Base-by-base conservation (phyloP, 2,329 filamentous ascomycete genomes). In the Aspergillus sclerotialis region DNA sequence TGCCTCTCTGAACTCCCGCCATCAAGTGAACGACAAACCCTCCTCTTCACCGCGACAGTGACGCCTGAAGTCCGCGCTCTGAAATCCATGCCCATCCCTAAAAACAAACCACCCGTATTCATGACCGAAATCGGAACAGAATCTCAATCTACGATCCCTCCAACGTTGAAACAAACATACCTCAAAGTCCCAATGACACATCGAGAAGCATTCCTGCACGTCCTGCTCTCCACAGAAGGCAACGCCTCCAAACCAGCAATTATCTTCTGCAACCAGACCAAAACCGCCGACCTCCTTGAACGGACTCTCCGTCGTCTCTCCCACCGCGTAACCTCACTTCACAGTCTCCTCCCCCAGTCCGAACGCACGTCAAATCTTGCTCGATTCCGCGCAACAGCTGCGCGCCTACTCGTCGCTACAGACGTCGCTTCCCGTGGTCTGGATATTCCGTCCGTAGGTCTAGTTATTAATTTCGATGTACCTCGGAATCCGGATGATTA, bases 401-500 rank as follows among this genome's bases (percentile, higher is more conserved):
- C 92, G 5, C 76, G 90, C 10, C 84, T 98, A 37, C 75, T 98
- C 2, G 84, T 98, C 8, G 90, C 92, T 1, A 98, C 92, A 0
- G 92, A 98, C 57, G 89, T 98, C 10, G 92, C 92, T 1, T 85
- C 88, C 13, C 78, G 92, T 60, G 92, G 92, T 72, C 76, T 98
- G 4, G 92, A 98, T 65, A 95, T 98, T 42, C 90, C 90, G 1
- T 84, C 88, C 47, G 90, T 96, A 5, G 82, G 76, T 35, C 65
- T 96, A 11, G 92, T 98, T 2, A 69, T 98, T 55, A 96, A 98
- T 64, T 98, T 89, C 63, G 92, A 98, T 56, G 78, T 98, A 1
- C 92, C 92, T 0, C 80, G 90, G n/a, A 87, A 95, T 55, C 87
- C 90, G 3, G 89, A 95, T 58, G 90, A 95, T 63, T 98, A 98